Conservation (phyloP, 164 flowering plant genomes). For the Hamamelis virginiana region DNA sequence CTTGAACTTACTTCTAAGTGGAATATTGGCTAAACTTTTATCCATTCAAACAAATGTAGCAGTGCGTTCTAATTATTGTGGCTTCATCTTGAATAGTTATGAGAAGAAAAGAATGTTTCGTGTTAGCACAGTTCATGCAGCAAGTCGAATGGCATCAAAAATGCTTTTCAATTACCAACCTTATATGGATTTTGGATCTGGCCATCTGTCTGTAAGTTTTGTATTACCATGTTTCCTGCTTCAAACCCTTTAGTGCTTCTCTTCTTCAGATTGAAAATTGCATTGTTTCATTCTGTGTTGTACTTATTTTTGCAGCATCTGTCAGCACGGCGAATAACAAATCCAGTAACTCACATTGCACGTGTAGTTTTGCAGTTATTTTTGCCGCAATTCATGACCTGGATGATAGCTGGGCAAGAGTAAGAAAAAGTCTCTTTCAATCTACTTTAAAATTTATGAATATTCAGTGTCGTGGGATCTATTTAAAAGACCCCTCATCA, state of each 20-base stretch:
- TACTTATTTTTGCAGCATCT: conserved; percentile 18
- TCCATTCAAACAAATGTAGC: no score
- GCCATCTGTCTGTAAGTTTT: conserved; percentile 26
- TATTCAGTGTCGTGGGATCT: background rate
- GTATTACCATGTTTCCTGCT: background rate
- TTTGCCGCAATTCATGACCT: conserved; percentile 20
- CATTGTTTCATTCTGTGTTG: background rate
- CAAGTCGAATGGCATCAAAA: conserved; percentile 31
- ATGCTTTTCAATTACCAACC: conserved; percentile 26
- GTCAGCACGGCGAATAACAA: conserved; percentile 15
- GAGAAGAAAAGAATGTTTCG: conserved; percentile 32
- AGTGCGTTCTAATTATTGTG: no score
- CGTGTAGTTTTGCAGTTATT: conserved; percentile 11
- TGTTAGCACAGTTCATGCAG: conserved; percentile 24
- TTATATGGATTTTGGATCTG: conserved; percentile 17
- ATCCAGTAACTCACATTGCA: conserved; percentile 15
- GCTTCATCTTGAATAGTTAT: conserved; percentile 19
- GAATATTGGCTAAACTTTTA: no score
- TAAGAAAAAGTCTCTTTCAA: conserved; percentile 5
- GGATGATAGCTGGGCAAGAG: conserved; percentile 28
- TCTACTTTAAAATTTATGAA: background rate
- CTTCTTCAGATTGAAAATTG: background rate
- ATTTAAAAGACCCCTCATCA: no score
- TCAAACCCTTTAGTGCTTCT: background rate
- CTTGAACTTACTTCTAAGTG: no score